phyloP scores from a whole-genome alignment of 1,139 yeast genomes.

The Geotrichum aggregatum region DNA sequence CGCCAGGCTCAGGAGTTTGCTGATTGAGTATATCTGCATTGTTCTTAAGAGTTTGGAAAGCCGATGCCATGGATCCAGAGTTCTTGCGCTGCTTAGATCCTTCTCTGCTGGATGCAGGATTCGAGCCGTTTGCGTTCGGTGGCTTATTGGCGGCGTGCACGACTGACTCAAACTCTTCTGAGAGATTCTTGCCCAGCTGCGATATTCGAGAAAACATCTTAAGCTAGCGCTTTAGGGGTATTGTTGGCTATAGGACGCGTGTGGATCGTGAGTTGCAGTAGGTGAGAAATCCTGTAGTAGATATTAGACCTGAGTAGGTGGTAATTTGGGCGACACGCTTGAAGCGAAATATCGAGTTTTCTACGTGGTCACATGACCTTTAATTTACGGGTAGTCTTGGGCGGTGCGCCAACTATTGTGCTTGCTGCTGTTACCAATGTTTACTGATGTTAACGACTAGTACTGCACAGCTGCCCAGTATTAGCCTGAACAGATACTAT shows the following conservation, averaged over 20 bases:
- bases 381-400: too few relatives aligned
- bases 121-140: background rate
- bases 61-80: conserved; percentile 10
- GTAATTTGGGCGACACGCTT: too few relatives aligned
- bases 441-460: too few relatives aligned
- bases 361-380: conserved; percentile 3
- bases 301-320: background rate
- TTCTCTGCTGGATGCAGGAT: background rate
- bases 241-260: background rate
- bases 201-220: conserved; percentile 58
- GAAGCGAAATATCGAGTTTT: too few relatives aligned
- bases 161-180: conserved; percentile 50
- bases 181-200: conserved; percentile 60
- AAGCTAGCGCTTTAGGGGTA: background rate
- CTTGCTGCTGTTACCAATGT: too few relatives aligned
- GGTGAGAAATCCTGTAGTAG: background rate
- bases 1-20: conserved; percentile 16
- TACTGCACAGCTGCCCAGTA: too few relatives aligned
- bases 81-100: background rate
- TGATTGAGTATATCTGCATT: conserved; percentile 15
- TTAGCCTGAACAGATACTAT: too few relatives aligned
- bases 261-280: too few relatives aligned
- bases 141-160: conserved; percentile 23
- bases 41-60: conserved; percentile 18
- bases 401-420: too few relatives aligned